These are phyloP conservation scores for Acorus calamus DNA, from an alignment of 106 monocot species.

Conservation along the genomic window DNA sequence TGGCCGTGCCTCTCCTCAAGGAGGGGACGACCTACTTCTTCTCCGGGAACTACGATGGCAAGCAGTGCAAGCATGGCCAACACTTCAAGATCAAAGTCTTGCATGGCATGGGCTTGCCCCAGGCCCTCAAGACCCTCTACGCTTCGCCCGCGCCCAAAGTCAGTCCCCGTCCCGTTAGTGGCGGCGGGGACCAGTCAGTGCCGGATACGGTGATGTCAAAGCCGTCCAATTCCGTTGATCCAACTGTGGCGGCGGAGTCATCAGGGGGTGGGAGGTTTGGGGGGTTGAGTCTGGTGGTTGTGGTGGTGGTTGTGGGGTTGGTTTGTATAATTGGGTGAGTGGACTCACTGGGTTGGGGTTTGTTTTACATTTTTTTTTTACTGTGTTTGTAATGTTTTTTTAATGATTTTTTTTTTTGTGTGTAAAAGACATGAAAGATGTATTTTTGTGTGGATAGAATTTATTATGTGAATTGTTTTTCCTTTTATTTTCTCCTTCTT, in stretches of 20 bases:
- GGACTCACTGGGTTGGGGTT: not conserved
- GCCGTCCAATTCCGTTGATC: slow-evolving; percentile 48
- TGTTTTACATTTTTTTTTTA: too few relatives aligned
- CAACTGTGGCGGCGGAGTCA: slow-evolving; percentile 16
- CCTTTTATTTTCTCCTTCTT: too few relatives aligned
- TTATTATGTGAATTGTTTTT: too few relatives aligned
- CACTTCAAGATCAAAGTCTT: slow-evolving; percentile 56
- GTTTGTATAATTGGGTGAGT: not conserved
- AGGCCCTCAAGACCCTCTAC: slow-evolving; percentile 23
- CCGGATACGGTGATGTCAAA: slow-evolving; percentile 32
- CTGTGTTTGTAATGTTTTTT: too few relatives aligned
- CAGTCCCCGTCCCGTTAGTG: slow-evolving; percentile 17
- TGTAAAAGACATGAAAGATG: too few relatives aligned
- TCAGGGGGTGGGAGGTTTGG: not conserved
- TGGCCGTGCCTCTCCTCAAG: slow-evolving; percentile 66
- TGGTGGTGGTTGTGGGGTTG: not conserved
- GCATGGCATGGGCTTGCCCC: slow-evolving; percentile 74
- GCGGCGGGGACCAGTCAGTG: not conserved
- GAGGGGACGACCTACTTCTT: slow-evolving; percentile 78
- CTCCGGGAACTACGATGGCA: slow-evolving; percentile 84
- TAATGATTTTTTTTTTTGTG: too few relatives aligned
- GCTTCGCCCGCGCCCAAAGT: slow-evolving; percentile 8
- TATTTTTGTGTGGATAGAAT: too few relatives aligned
- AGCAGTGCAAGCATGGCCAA: slow-evolving; percentile 84
- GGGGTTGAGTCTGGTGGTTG: not conserved